phyloP scores from a whole-genome alignment of 441 rosid genomes.

The Populus hybrid region DNA sequence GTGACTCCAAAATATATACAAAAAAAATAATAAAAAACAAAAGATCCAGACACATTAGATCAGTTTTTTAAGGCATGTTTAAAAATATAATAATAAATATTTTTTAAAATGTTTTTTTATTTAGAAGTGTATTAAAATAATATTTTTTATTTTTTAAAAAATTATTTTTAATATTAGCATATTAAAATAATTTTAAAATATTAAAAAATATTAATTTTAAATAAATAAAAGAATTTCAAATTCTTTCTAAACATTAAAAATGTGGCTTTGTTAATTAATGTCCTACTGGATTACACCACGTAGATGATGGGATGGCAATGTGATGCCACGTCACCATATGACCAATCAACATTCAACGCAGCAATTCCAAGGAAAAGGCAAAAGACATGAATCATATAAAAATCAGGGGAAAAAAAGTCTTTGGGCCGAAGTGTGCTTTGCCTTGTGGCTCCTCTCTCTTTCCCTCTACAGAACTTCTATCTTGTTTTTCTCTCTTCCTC shows the following conservation, averaged over 20 bases:
- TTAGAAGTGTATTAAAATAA: too few species aligned
- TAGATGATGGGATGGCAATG: background rate
- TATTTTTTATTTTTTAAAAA: too few species aligned
- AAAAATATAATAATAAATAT: too few species aligned
- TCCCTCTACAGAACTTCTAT: background rate
- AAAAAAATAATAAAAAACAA: too few species aligned
- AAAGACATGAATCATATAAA: background rate
- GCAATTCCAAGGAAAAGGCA: background rate
- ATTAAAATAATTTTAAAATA: too few species aligned
- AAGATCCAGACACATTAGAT: background rate
- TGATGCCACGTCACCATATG: background rate
- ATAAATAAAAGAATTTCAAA: too few species aligned
- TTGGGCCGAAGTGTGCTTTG: background rate
- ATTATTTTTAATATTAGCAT: too few species aligned
- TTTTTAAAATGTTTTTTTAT: too few species aligned
- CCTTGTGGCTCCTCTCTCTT: background rate
- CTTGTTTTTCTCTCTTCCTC: background rate
- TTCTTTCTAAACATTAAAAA: too few species aligned
- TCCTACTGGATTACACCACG: background rate
- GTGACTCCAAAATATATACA: background rate
- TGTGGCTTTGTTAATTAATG: too few species aligned
- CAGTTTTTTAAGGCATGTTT: background rate
- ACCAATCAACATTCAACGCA: conserved; percentile 1
- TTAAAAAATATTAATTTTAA: too few species aligned
- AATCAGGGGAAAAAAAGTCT: background rate